Base-by-base conservation (phyloP, 331 rosid genomes). In the Telfairia occidentalis region DNA sequence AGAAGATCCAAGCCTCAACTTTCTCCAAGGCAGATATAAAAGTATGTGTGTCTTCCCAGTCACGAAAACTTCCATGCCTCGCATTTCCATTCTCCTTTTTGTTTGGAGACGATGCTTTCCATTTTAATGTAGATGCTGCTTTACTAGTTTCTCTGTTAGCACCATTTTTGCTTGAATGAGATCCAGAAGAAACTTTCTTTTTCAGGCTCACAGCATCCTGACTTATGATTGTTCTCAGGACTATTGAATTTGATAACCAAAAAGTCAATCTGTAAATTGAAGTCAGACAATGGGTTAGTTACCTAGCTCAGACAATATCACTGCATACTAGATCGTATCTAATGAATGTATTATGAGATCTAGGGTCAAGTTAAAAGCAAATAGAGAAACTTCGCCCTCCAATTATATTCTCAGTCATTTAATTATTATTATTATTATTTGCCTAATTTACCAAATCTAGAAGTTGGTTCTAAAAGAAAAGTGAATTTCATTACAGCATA, bases 1-100 rank as follows among this genome's bases (percentile, higher is more conserved):
- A 90, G 85, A 95, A 95, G 84, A 92, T 88, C 99, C 99, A 95
- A 37, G 89, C 85, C 84, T 95, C 99, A 71, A 92, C 71, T 82
- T 91, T 95, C 83, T 86, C 97, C 72, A 95, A 82, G 60, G 93
- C 93, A 63, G 86, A 79, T 21, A 52, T 83, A 79, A 92, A 90
- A 46, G 86, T 82, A 37, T 72, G 83, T n/a, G 87, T 86, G 50
- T 92, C 87, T 77, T 83, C 91, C 91, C 96, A 92, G 80, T 86
- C 81, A 63, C 86, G 66, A 7, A 81, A 79, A 74, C 85, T 84
- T 65, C 80, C 89, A 79, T 30, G 77, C 40, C 82, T 79, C 38
- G 76, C 60, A 35, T 73, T 79, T 32, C 59, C 21, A 60, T 78
- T 85, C 57, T 81, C 91, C 30, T 53, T 85, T 81, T 81, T 86